Base-by-base conservation (phyloP, 352 stramenopile genomes). In the Globisporangium alternatum region DNA sequence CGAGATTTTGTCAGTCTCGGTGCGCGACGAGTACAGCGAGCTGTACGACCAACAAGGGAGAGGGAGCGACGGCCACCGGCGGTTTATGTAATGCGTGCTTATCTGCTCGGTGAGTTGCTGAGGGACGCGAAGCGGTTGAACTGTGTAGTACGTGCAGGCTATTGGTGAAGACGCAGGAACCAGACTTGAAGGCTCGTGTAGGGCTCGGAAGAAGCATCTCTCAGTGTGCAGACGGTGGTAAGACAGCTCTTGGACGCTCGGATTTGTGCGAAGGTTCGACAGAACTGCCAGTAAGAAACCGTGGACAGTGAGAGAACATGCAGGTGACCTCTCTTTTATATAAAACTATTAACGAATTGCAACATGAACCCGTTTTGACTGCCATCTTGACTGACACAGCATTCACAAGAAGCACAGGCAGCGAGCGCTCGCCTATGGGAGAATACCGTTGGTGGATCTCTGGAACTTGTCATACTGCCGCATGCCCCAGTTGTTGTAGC, bases 381-480 rank as follows among this genome's bases (percentile, higher is more conserved):
- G 28, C 31, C 31, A 56, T 21, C 33, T 6, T 13, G 13, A 56
- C 7, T 28, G 17, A 12, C 19, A 30, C 19, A 25, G 33, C 28
- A 31, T 28, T 52, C 45, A 13, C 43, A 49, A 19, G 6, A 3
- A 35, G 37, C 54, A 48, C 39, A 21, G 30, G 19, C 37, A 17
- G 15, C 35, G 12, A 41, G n/a, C 15, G 21, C n/a, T 37, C 31
- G 30, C n/a, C 78, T 66, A 88, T 5, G 74, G 68, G 47, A 86
- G 37, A 31, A 90, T 91, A 31, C 81, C 81, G 61, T 91, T 91
- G 22, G 81, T 87, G 25, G 76, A 68, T 52, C 70, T 76, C 68
- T 91, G 82, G 66, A 88, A 91, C 39, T 75, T 78, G 69, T 91
- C 82, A 60, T 90, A 91, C 65, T 90, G 78, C 19, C 75, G 76